Evolutionary conservation across 441 rosid genomes (phyloP).

Genomic region (Euphorbia corollata): DNA sequence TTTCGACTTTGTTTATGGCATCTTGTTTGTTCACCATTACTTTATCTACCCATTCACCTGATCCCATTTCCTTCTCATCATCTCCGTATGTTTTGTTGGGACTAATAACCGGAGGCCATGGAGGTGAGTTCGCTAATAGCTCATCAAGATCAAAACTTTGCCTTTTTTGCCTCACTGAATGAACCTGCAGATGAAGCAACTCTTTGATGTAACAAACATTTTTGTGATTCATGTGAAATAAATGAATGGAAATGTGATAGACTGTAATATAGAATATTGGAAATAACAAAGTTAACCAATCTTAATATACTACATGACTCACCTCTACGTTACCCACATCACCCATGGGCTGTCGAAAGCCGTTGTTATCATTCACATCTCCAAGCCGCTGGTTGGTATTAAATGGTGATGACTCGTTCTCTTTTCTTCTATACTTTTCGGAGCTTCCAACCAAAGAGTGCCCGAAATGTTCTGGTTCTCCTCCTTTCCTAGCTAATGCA

Average conservation of each 20-base stretch:
- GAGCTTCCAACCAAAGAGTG: slow-evolving; percentile 38
- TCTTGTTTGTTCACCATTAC: slow-evolving; percentile 95
- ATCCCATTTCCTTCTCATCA: slow-evolving; percentile 62
- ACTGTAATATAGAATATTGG: no score
- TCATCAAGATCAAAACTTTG: slow-evolving; percentile 83
- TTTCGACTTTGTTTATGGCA: slow-evolving; percentile 38
- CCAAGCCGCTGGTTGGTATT: slow-evolving; percentile 31
- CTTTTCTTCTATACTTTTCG: slow-evolving; percentile 46
- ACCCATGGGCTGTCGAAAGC: slow-evolving; percentile 46
- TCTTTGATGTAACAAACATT: no score
- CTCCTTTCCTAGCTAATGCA: slow-evolving; percentile 67
- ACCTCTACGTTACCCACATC: slow-evolving; percentile 79
- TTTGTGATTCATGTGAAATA: no score
- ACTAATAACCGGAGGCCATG: slow-evolving; percentile 82
- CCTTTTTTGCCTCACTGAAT: slow-evolving; percentile 43
- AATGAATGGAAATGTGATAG: no score
- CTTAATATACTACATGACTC: slow-evolving; percentile 17
- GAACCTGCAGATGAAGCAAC: slow-evolving; percentile 35
- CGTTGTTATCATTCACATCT: slow-evolving; percentile 33
- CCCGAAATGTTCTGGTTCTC: slow-evolving; percentile 40
- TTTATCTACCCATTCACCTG: slow-evolving; percentile 89
- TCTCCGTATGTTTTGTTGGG: slow-evolving; percentile 56
- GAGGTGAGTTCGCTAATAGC: slow-evolving; percentile 76
- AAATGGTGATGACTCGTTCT: slow-evolving; percentile 38
- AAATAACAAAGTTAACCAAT: no score